Evolutionary conservation across 2,329 filamentous ascomycete genomes (phyloP).

Genomic region (Myriosclerotinia scirpicola): DNA sequence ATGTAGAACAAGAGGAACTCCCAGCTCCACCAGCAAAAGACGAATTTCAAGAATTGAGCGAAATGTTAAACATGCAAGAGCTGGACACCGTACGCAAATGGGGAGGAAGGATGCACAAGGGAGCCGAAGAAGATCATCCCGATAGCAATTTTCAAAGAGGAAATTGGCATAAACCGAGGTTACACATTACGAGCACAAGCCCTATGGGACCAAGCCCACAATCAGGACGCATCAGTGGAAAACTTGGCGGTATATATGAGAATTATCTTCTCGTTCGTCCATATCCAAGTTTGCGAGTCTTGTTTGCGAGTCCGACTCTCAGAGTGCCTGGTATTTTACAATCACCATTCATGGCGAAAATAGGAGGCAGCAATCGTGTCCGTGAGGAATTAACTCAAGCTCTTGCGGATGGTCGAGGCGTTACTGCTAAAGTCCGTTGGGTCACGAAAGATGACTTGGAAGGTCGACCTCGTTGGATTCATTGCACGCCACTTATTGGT

Average conservation of each 20-base stretch:
- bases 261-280: constrained; percentile 66
- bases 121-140: constrained; percentile 48
- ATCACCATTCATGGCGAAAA: constrained; percentile 54
- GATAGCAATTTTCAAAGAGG: constrained; percentile 39
- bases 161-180: constrained; percentile 46
- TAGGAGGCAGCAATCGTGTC: constrained; percentile 51
- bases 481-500: constrained; percentile 71
- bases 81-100: constrained; percentile 61
- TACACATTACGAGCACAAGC: constrained; percentile 44
- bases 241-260: constrained; percentile 49
- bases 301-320: constrained; percentile 68
- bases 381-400: constrained; percentile 55
- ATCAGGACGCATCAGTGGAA: constrained; percentile 36
- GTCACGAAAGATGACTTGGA: constrained; percentile 50
- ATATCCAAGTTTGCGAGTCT: constrained; percentile 62
- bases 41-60: constrained; percentile 64
- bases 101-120: constrained; percentile 62
- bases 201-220: constrained; percentile 24
- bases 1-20: constrained; percentile 16
- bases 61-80: constrained; percentile 69
- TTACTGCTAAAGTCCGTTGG: constrained; percentile 76
- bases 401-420: constrained; percentile 65
- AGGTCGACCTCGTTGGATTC: constrained; percentile 70
- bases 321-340: constrained; percentile 67
- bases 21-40: constrained; percentile 47